These are phyloP conservation scores for Fusarium camptoceras DNA, from an alignment of 2,329 filamentous ascomycete genomes.

Conservation along the genomic window DNA sequence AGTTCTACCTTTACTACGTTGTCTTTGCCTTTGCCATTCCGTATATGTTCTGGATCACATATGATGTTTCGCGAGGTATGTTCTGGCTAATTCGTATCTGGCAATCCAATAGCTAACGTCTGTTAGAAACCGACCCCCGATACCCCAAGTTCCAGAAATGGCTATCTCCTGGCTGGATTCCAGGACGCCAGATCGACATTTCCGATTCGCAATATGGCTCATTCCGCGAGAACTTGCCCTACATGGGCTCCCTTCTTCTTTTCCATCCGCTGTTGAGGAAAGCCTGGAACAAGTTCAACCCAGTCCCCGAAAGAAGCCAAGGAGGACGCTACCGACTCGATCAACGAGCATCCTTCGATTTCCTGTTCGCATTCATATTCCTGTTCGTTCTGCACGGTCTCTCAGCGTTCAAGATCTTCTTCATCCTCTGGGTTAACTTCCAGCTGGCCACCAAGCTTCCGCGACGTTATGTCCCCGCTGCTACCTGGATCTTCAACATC, in stretches of 20 bases:
- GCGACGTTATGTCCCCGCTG: slow-evolving; percentile 74
- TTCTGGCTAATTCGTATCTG: slow-evolving; percentile 21
- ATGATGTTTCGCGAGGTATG: slow-evolving; percentile 85
- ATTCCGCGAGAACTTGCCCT: slow-evolving; percentile 88
- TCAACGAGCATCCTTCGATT: slow-evolving; percentile 84
- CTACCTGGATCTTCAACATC: slow-evolving; percentile 93
- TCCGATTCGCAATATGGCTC: slow-evolving; percentile 88
- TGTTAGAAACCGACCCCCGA: slow-evolving; percentile 79
- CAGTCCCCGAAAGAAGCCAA: slow-evolving; percentile 50
- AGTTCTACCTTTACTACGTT: slow-evolving; percentile 86
- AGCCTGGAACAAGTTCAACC: slow-evolving; percentile 71
- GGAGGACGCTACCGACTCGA: slow-evolving; percentile 69
- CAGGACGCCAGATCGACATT: slow-evolving; percentile 90
- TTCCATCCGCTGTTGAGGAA: slow-evolving; percentile 84
- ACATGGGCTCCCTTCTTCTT: slow-evolving; percentile 77
- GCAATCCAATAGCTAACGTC: slow-evolving; percentile 25
- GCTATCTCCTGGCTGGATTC: slow-evolving; percentile 88
- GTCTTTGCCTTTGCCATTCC: slow-evolving; percentile 76
- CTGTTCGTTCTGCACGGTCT: slow-evolving; percentile 84
- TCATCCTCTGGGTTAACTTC: slow-evolving; percentile 86
- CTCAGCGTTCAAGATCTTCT: slow-evolving; percentile 83
- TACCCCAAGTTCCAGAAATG: slow-evolving; percentile 79
- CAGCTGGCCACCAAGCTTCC: slow-evolving; percentile 79
- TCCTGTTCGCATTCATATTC: slow-evolving; percentile 82
- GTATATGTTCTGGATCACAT: slow-evolving; percentile 91